phyloP scores from a whole-genome alignment of 2,329 filamentous ascomycete species.

The Ustulina deusta region DNA sequence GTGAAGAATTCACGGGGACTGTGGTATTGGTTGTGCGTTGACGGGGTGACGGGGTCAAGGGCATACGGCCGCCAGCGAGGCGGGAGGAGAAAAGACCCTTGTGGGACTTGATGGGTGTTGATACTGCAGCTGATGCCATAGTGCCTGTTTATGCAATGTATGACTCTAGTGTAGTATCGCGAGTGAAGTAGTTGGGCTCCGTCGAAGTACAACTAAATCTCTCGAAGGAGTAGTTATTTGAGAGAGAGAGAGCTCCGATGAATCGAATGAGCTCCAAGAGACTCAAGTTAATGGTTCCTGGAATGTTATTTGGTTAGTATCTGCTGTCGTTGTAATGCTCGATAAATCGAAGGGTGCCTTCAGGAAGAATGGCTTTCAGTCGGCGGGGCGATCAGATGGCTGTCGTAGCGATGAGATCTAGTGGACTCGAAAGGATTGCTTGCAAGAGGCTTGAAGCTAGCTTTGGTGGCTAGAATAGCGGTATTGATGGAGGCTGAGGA shows the following conservation, averaged over 20 bases:
- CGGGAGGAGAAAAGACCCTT: constrained; percentile 91
- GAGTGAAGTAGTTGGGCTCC: constrained; percentile 49
- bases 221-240: constrained; percentile 54
- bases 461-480: constrained; percentile 39
- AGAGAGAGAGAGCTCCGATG: constrained; percentile 52
- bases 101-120: constrained; percentile 95
- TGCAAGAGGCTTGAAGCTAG: constrained; percentile 48
- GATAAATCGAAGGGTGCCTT: constrained; percentile 62
- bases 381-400: constrained; percentile 63
- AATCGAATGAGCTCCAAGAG: constrained; percentile 68
- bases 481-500: constrained; percentile 34
- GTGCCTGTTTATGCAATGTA: constrained; percentile 53
- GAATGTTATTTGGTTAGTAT: constrained; percentile 61
- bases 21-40: constrained; percentile 66
- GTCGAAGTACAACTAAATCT: constrained; percentile 63
- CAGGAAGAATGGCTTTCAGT: constrained; percentile 58
- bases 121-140: constrained; percentile 87
- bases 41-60: constrained; percentile 90
- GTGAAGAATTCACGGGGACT: constrained; percentile 71
- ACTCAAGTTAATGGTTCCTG: constrained; percentile 71
- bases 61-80: constrained; percentile 94
- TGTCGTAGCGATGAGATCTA: constrained; percentile 62
- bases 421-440: constrained; percentile 55
- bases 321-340: constrained; percentile 57
- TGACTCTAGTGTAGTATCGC: constrained; percentile 53